Conservation (phyloP, 768 basidiomycete species). For the Rhodotorula babjevae region DNA sequence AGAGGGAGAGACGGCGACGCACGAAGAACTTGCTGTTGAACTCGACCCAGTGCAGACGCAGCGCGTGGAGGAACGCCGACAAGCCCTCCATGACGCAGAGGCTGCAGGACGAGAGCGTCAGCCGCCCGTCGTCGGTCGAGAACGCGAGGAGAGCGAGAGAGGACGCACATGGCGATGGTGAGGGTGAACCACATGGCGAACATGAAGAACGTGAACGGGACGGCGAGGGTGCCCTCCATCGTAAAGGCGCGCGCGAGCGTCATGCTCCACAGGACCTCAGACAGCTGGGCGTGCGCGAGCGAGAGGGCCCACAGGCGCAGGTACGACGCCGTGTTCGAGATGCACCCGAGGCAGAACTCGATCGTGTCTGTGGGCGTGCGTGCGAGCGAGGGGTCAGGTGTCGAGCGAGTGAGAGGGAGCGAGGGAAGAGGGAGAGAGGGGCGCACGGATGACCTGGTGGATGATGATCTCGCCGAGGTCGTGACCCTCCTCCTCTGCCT, state of each 20-base stretch:
- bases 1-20: neutral
- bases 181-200: conserved; percentile 74
- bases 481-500: conserved; percentile 59
- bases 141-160: neutral
- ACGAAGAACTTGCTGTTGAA: conserved; percentile 68
- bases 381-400: neutral
- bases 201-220: conserved; percentile 62
- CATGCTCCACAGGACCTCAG: conserved; percentile 68
- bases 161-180: conserved; percentile 56
- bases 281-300: conserved; percentile 93
- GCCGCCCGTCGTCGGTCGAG: neutral
- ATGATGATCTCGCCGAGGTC: conserved; percentile 92
- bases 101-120: conserved; percentile 47
- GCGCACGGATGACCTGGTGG: conserved; percentile 93
- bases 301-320: conserved; percentile 90
- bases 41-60: conserved; percentile 95
- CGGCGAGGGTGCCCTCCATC: conserved; percentile 49
- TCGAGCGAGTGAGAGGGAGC: neutral
- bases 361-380: conserved; percentile 51
- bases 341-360: conserved; percentile 98
- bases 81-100: conserved; percentile 97
- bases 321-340: conserved; percentile 48
- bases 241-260: conserved; percentile 52
- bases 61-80: conserved; percentile 90
- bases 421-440: too few relatives aligned